Percentiles rank a stretch among this genome's conserved stretches.
These are phyloP conservation scores for Choiromyces venosus DNA, from an alignment of 495 filamentous ascomycete species.

Conservation along the genomic window DNA sequence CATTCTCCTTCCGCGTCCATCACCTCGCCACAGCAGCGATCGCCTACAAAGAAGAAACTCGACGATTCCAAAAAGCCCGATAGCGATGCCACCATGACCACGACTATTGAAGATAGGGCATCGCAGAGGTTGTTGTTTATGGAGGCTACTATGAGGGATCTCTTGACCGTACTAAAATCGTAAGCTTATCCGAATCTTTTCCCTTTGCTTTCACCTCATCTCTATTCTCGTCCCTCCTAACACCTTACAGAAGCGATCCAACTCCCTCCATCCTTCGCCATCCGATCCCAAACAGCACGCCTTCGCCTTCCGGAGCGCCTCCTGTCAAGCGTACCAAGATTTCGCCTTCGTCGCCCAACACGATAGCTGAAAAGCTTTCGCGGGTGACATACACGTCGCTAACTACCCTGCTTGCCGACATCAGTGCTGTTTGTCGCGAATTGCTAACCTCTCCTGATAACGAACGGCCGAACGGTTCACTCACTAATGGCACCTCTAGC, in stretches of 20 bases:
- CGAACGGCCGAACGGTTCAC: neutral
- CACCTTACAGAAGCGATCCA: constrained; percentile 30
- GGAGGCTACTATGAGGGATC: constrained; percentile 26
- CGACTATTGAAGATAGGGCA: constrained; percentile 6
- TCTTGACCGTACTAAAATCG: constrained; percentile 38
- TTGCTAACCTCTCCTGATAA: constrained; percentile 11
- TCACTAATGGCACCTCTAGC: constrained; percentile 12
- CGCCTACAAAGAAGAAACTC: neutral
- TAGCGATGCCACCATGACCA: constrained; percentile 13
- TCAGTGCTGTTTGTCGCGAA: constrained; percentile 29
- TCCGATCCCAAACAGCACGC: constrained; percentile 16
- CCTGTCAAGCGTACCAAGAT: constrained; percentile 38
- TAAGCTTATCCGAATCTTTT: constrained; percentile 9
- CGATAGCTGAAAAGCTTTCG: constrained; percentile 29
- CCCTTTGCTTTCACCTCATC: neutral
- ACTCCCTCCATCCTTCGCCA: constrained; percentile 29
- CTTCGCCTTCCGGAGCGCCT: constrained; percentile 12
- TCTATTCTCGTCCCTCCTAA: constrained; percentile 13
- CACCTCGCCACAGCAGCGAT: neutral
- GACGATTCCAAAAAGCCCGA: neutral
- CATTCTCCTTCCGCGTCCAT: neutral
- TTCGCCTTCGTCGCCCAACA: constrained; percentile 29
- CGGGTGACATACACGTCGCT: constrained; percentile 26
- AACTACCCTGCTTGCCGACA: constrained; percentile 28
- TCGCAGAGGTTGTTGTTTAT: constrained; percentile 19